phyloP scores from a whole-genome alignment of 805 yeast species.

The Starmerella ratchasimensis region DNA sequence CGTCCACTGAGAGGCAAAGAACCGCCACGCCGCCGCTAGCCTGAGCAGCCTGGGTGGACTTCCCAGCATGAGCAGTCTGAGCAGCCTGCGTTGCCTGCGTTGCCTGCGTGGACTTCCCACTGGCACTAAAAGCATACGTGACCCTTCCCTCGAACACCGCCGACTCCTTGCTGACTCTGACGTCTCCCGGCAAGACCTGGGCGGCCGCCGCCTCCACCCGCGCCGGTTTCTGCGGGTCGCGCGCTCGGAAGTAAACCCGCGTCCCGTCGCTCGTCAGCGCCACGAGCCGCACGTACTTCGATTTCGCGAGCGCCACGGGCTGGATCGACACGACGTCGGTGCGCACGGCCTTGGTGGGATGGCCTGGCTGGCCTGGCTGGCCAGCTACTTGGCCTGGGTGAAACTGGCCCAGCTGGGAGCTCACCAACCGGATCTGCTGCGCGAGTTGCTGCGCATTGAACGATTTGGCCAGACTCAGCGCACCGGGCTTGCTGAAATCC shows the following conservation, averaged over 20 bases:
- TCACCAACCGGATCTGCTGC: neutral
- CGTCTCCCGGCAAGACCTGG: conserved; percentile 4
- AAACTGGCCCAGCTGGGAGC: neutral
- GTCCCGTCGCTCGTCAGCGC: conserved; percentile 17
- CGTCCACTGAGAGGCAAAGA: conserved; percentile 53
- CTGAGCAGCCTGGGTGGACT: neutral
- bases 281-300: conserved; percentile 13
- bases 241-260: conserved; percentile 17
- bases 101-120: conserved; percentile 28
- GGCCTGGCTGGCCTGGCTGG: neutral
- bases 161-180: neutral
- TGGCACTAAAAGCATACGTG: conserved; percentile 1
- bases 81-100: neutral
- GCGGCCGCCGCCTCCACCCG: conserved; percentile 3
- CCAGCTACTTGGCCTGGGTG: neutral
- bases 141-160: conserved; percentile 3
- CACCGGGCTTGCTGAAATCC: conserved; percentile 18
- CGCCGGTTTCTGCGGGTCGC: conserved; percentile 1
- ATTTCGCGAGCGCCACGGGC: conserved; percentile 6
- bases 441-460: neutral
- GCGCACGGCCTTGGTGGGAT: neutral
- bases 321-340: conserved; percentile 12
- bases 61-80: neutral
- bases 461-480: conserved; percentile 2
- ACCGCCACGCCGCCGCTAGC: neutral